Evolutionary conservation across 2,329 filamentous ascomycete species (phyloP).

Genomic region (Claviceps spartinae): DNA sequence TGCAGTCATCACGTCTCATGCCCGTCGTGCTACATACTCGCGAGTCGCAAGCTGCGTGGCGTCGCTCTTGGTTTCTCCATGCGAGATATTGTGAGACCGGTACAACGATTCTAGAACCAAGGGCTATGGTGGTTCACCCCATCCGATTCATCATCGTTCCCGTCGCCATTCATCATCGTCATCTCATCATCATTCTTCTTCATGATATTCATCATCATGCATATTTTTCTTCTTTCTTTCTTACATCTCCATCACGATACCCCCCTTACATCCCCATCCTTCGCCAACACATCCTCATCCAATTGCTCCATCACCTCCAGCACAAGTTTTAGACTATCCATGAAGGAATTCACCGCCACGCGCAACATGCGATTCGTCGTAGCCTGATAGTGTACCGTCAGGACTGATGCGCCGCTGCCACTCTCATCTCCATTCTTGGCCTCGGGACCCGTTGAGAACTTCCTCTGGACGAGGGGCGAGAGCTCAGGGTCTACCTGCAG

Average conservation of each 20-base stretch:
- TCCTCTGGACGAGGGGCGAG: slow-evolving; percentile 66
- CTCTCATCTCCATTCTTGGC: slow-evolving; percentile 4
- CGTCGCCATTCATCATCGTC: no score
- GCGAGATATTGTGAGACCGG: no score
- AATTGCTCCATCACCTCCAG: slow-evolving; percentile 83
- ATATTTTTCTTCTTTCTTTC: background rate
- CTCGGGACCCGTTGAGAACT: slow-evolving; percentile 43
- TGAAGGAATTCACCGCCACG: slow-evolving; percentile 90
- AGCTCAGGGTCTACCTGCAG: slow-evolving; percentile 81
- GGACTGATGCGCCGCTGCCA: slow-evolving; percentile 27
- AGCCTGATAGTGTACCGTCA: slow-evolving; percentile 68
- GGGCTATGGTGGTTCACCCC: no score
- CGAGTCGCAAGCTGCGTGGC: no score
- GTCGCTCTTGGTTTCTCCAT: no score
- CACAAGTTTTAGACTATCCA: slow-evolving; percentile 77
- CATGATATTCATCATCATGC: no score
- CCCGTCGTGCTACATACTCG: background rate
- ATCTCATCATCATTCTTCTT: no score
- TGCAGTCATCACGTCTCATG: background rate
- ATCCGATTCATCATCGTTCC: no score
- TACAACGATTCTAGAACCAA: no score
- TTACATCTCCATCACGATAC: no score
- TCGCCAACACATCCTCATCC: slow-evolving; percentile 63
- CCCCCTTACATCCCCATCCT: background rate
- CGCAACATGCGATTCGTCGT: slow-evolving; percentile 94